Evolutionary conservation across 2,329 filamentous ascomycete genomes (phyloP).

Genomic region (Zasmidium citrigriseum): DNA sequence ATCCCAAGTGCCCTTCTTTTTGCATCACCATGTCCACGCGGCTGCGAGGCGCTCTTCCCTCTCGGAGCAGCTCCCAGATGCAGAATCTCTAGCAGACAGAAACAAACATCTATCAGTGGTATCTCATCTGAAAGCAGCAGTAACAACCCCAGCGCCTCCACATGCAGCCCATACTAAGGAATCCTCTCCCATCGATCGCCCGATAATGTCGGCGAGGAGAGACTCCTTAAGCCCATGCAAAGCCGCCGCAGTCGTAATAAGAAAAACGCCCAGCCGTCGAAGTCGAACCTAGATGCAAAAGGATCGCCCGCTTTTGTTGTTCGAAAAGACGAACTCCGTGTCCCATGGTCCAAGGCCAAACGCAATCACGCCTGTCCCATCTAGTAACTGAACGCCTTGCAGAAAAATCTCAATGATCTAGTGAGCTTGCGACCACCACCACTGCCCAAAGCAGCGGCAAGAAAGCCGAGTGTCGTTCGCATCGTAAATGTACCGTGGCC

Average conservation of each 20-base stretch:
- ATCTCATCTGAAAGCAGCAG: conserved; percentile 13
- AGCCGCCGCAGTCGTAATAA: conserved; percentile 3
- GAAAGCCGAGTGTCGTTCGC: conserved; percentile 15
- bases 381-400: conserved; percentile 22
- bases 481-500: conserved; percentile 23
- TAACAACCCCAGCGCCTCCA: conserved; percentile 4
- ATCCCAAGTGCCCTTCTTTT: not conserved
- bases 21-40: not conserved
- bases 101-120: conserved; percentile 10
- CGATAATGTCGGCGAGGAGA: not conserved
- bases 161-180: conserved; percentile 10
- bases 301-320: conserved; percentile 10
- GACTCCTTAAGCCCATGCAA: conserved; percentile 11
- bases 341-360: not conserved
- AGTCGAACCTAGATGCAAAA: conserved; percentile 1
- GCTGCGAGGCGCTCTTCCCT: not conserved
- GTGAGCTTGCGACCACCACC: conserved; percentile 19
- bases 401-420: conserved; percentile 22
- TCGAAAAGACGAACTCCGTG: not conserved
- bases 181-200: conserved; percentile 1
- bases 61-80: conserved; percentile 7
- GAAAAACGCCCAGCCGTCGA: conserved; percentile 1
- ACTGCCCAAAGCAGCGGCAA: conserved; percentile 22
- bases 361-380: conserved; percentile 11
- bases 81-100: conserved; percentile 2